Conservation (phyloP, 768 basidiomycete genomes). For the Pleurotus cornucopiae region DNA sequence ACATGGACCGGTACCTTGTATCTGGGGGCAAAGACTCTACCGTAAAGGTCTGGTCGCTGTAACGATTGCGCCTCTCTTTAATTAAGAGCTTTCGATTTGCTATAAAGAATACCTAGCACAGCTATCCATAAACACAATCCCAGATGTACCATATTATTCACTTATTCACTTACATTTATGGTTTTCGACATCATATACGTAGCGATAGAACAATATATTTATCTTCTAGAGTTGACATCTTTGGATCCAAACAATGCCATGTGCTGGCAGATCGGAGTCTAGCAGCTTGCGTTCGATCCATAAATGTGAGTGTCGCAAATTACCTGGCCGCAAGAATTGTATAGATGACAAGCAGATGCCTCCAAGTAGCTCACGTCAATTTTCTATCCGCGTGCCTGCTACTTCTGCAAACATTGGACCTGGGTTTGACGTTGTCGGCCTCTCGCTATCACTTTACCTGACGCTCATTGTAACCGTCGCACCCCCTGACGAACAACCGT, state of each 20-base stretch:
- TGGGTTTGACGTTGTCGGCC: constrained; percentile 98
- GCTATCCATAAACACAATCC: background rate
- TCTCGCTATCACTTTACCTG: constrained; percentile 86
- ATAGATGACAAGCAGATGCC: constrained; percentile 2
- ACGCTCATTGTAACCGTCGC: constrained; percentile 58
- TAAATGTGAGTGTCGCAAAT: background rate
- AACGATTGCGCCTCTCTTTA: constrained; percentile 16
- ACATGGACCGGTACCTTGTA: constrained; percentile 94
- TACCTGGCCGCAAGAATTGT: background rate
- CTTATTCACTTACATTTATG: background rate
- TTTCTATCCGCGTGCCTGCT: constrained; percentile 87
- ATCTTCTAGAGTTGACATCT: background rate
- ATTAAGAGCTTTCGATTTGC: background rate
- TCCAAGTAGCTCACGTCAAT: constrained; percentile 23
- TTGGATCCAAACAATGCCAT: background rate
- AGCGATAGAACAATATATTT: background rate
- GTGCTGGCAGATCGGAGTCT: background rate
- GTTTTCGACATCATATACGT: constrained; percentile 1
- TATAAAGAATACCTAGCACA: background rate
- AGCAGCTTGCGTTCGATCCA: background rate
- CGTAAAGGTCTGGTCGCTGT: constrained; percentile 94
- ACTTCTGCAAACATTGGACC: constrained; percentile 99
- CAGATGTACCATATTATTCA: constrained; percentile 4
- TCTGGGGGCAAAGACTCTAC: constrained; percentile 84
- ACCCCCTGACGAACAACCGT: constrained; percentile 17